Base-by-base conservation (phyloP, 2,329 filamentous ascomycete species). In the Colletotrichum cordylinicola region DNA sequence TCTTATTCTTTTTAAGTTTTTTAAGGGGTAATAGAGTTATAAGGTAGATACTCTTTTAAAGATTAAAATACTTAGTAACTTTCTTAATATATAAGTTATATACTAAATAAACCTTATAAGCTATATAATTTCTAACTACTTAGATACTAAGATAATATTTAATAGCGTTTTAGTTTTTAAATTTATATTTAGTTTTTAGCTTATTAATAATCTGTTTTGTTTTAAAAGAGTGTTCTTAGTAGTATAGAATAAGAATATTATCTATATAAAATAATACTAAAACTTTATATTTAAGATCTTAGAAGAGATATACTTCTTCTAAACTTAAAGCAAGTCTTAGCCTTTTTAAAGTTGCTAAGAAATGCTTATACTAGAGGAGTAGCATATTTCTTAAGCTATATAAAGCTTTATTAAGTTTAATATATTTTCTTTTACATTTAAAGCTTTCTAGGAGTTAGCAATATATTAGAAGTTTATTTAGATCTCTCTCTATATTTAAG, bases 1-100 rank as follows among this genome's bases (percentile, higher is more conserved):
- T 70, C n/a, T 31, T 56, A 64, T 76, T 71, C 62, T 65, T 56
- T 31, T 68, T 43, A 29, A 69, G 15, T 68, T 72, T 37, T 33
- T 31, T 33, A 5, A 8, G 69, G 4, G 24, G 18, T 69, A 58
- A 15, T 48, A 61, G 16, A n/a, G n/a, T 75, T 24, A 66, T 43
- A 43, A 52, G 52, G 27, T 68, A 43, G 2, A 67, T 52, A 8
- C 4, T 52, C 5, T 70, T 29, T 62, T 24, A 6, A 27, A 70
- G 24, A 15, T 60, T 62, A 61, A 27, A 60, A 12, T 10, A 9
- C 15, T 60, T 65, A 62, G 9, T 39, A 48, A 29, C 18, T 4
- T 67, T 29, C 2, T 48, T 9, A 67, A 39, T 67, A 56, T 56
- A 56, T 24, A 52, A 52, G 10, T 52, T 52, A 52, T 52, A 21